Percentiles rank a stretch among this genome's conserved stretches.
phyloP scores from a whole-genome alignment of 805 yeast genomes.

The Yamadazyma akitaensis region DNA sequence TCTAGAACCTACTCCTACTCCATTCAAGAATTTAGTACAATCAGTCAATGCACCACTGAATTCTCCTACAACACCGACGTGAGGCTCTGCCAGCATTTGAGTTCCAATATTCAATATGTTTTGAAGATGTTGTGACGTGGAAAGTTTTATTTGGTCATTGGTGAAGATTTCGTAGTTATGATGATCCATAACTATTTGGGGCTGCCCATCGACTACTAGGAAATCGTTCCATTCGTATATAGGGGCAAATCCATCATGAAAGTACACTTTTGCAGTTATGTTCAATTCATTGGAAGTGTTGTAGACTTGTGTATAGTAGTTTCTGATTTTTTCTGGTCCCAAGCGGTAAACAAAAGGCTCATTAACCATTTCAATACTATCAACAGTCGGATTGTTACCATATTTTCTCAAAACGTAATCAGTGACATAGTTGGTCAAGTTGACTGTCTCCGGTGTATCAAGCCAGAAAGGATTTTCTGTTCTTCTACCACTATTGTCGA shows the following conservation, averaged over 20 bases:
- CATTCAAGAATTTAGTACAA: slow-evolving; percentile 67
- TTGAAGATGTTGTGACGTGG: slow-evolving; percentile 30
- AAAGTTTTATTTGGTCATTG: slow-evolving; percentile 20
- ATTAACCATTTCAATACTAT: slow-evolving; percentile 35
- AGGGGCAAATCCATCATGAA: slow-evolving; percentile 64
- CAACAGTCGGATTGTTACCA: slow-evolving; percentile 32
- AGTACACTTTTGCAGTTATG: slow-evolving; percentile 43
- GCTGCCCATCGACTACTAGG: slow-evolving; percentile 14
- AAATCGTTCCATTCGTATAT: slow-evolving; percentile 51
- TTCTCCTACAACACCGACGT: slow-evolving; percentile 62
- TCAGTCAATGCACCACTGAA: slow-evolving; percentile 72
- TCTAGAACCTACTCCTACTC: slow-evolving; percentile 65
- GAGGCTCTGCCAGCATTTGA: slow-evolving; percentile 33
- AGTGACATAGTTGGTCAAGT: slow-evolving; percentile 17
- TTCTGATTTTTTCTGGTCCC: slow-evolving; percentile 19
- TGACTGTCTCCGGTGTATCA: slow-evolving; percentile 23
- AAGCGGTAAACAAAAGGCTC: slow-evolving; percentile 34
- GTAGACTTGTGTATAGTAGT: slow-evolving; percentile 28
- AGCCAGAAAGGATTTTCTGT: slow-evolving; percentile 39
- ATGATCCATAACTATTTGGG: slow-evolving; percentile 40
- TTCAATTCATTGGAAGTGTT: slow-evolving; percentile 28
- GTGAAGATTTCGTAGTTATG: slow-evolving; percentile 40
- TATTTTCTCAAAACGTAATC: slow-evolving; percentile 30
- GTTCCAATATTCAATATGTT: slow-evolving; percentile 29
- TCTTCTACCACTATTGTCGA: slow-evolving; percentile 74